Percentiles rank a stretch among this genome's conserved stretches.
Evolutionary conservation across 73 alveolate genomes (phyloP).

Genomic region (Blepharisma japonicum): DNA sequence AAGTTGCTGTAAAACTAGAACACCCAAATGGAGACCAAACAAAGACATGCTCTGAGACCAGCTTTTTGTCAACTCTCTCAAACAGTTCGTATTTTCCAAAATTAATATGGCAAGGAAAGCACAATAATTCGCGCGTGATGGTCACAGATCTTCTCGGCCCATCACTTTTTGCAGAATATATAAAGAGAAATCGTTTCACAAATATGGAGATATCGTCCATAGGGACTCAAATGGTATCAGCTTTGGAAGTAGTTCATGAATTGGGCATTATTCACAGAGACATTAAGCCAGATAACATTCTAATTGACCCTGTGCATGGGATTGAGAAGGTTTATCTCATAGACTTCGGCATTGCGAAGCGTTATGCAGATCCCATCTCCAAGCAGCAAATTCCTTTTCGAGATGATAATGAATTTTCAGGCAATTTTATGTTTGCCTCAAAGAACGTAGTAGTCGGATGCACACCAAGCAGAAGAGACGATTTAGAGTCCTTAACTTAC

Average conservation of each 20-base stretch:
- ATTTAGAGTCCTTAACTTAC: not conserved
- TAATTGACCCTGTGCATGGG: not conserved
- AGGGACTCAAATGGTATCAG: conserved; percentile 38
- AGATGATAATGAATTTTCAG: conserved; percentile 18
- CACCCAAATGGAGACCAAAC: not conserved
- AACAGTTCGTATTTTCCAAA: conserved; percentile 11
- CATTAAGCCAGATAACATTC: conserved; percentile 33
- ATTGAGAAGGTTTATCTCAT: not conserved
- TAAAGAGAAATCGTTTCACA: not conserved
- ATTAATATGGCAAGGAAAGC: conserved; percentile 1
- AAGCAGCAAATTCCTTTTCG: conserved; percentile 20
- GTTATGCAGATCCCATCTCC: not conserved
- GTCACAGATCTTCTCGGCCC: conserved; percentile 1
- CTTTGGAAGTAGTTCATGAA: conserved; percentile 43
- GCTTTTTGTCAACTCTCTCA: not conserved
- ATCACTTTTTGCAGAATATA: not conserved
- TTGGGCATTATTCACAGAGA: conserved; percentile 47
- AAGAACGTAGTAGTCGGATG: not conserved
- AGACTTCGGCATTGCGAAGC: not conserved
- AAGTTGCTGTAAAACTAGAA: conserved; percentile 9
- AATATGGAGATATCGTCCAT: not conserved
- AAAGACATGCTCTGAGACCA: not conserved
- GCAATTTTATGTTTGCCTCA: conserved; percentile 9
- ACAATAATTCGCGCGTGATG: not conserved
- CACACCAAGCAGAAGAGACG: conserved; percentile 19